Evolutionary conservation across 768 basidiomycete genomes (phyloP).

Genomic region (Agrocybe pediades): DNA sequence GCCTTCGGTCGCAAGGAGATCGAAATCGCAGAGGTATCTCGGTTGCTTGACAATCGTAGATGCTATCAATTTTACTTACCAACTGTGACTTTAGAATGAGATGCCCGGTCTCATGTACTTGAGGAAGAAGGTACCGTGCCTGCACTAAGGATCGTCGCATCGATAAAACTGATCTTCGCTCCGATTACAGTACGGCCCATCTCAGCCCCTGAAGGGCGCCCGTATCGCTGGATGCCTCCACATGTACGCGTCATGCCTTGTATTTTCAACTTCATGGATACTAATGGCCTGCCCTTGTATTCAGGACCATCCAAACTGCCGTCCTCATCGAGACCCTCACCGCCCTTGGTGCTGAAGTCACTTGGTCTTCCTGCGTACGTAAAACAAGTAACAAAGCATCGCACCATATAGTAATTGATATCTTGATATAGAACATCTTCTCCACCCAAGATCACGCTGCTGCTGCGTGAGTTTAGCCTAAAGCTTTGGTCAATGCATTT

Average conservation of each 20-base stretch:
- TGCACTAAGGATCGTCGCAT: constrained; percentile 8
- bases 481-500: neutral
- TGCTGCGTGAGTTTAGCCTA: constrained; percentile 70
- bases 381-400: neutral
- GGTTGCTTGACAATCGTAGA: constrained; percentile 2
- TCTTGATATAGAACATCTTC: constrained; percentile 82
- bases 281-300: constrained; percentile 1
- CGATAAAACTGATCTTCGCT: constrained; percentile 23
- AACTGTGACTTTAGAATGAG: constrained; percentile 61
- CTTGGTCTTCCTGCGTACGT: constrained; percentile 97
- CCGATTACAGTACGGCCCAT: constrained; percentile 62
- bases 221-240: constrained; percentile 98
- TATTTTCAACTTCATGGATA: constrained; percentile 8
- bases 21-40: constrained; percentile 91
- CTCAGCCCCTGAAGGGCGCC: constrained; percentile 90
- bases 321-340: constrained; percentile 98
- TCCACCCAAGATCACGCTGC: constrained; percentile 99
- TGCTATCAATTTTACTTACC: constrained; percentile 17
- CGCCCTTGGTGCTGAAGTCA: constrained; percentile 93
- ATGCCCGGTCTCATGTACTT: constrained; percentile 97
- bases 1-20: constrained; percentile 99
- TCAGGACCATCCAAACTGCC: constrained; percentile 97
- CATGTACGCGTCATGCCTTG: constrained; percentile 59
- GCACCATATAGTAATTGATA: constrained; percentile 6
- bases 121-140: constrained; percentile 70